phyloP scores from a whole-genome alignment of 1,284 basidiomycete genomes.

The Marasmius tenuissimus region DNA sequence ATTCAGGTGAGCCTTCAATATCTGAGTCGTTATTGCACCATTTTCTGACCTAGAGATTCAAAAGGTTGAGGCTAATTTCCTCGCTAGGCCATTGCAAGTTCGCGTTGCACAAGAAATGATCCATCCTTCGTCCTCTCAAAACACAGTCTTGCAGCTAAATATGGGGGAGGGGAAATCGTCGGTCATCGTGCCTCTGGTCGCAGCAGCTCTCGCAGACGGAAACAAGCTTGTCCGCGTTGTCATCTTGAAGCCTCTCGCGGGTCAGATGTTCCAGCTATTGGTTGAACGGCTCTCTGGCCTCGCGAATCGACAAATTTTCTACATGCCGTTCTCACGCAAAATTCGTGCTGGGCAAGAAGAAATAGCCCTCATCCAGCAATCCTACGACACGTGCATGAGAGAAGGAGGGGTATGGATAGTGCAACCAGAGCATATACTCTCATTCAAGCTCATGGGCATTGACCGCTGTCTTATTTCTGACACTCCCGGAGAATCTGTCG shows the following conservation, averaged over 20 bases:
- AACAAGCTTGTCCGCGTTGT: slow-evolving; percentile 44
- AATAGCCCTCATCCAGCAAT: slow-evolving; percentile 21
- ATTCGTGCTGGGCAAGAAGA: slow-evolving; percentile 21
- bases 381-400: slow-evolving; percentile 39
- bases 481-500: slow-evolving; percentile 8
- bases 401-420: slow-evolving; percentile 42
- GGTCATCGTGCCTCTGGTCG: slow-evolving; percentile 48
- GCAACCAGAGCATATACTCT: slow-evolving; percentile 56
- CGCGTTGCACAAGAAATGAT: slow-evolving; percentile 49
- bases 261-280: slow-evolving; percentile 50
- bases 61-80: slow-evolving; percentile 45
- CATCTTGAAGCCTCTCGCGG: slow-evolving; percentile 41
- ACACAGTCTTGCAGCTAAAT: slow-evolving; percentile 48
- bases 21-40: background rate
- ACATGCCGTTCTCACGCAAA: slow-evolving; percentile 48
- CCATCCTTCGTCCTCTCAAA: slow-evolving; percentile 33
- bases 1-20: slow-evolving; percentile 26
- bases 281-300: slow-evolving; percentile 42
- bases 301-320: slow-evolving; percentile 45
- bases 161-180: slow-evolving; percentile 63
- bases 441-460: slow-evolving; percentile 45
- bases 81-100: slow-evolving; percentile 39
- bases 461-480: no score
- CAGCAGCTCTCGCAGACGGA: slow-evolving; percentile 40
- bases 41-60: background rate